Base-by-base conservation (phyloP, 495 filamentous ascomycete species). In the Talaromyces borbonicus region DNA sequence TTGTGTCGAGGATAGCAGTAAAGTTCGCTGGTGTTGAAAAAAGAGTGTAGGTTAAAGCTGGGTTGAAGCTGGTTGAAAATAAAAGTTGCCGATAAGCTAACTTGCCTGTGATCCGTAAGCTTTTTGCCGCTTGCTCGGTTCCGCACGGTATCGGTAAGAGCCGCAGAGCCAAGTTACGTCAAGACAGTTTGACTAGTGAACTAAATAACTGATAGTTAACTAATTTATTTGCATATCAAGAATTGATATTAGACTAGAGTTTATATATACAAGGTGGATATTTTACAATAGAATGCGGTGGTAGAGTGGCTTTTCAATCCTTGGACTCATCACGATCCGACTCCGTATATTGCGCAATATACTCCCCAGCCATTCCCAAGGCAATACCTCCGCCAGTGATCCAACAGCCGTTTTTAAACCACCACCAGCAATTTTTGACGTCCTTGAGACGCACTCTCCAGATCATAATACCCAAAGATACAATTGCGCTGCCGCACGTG, bases 371-470 rank as follows among this genome's bases (percentile, higher is more conserved):
- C 48, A 87, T 55, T 5, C 83, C 83, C 40, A 75, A 43, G 5
- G 77, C 65, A 49, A 87, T 79, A 1, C 71, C 79, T 24, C 83
- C 83, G 12, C 84, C 83, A 18, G 79, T 83, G 40, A 83, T 62
- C 62, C 78, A 75, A 43, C 76, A 80, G 18, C 83, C 84, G 53
- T 83, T 80, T 53, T 72, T 79, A 54, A 98, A 98, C 93, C 93
- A 98, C 83, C 87, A 90, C 89, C 90, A 96, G 56, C 92, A 98
- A 56, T 87, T 83, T 55, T 75, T 73, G 25, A 87, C 86, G 52
- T 75, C 81, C 61, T 92, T 87, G 51, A 98, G 58, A 45, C 84
- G 84, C 14, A 94, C 93, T 55, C 71, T 83, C 71, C 77, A 83
- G 25, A 97, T 95, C 89, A 96, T 97, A 50, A 81, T 68, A 0